These are phyloP conservation scores for Maudiozyma barnettii DNA, from an alignment of 805 yeast species.

Conservation along the genomic window DNA sequence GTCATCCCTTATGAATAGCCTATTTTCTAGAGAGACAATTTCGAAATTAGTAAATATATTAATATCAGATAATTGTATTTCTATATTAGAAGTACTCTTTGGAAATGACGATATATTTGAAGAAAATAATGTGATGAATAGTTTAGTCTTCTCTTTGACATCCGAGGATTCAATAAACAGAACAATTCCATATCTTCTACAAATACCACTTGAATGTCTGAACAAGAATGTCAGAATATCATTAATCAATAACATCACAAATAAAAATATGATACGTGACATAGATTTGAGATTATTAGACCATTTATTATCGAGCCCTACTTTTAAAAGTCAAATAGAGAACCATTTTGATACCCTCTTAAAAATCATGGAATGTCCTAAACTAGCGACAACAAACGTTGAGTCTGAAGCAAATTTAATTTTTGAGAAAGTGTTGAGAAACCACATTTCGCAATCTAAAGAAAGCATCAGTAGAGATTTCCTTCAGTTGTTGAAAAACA, in stretches of 20 bases:
- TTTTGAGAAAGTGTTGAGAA: constrained; percentile 32
- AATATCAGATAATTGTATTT: constrained; percentile 16
- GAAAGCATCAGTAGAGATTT: constrained; percentile 19
- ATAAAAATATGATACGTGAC: constrained; percentile 3
- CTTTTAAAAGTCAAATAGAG: constrained; percentile 47
- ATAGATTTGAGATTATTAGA: constrained; percentile 21
- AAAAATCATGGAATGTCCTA: background rate
- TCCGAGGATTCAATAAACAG: constrained; percentile 4
- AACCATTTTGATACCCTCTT: constrained; percentile 26
- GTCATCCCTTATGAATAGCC: constrained; percentile 38
- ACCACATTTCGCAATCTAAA: constrained; percentile 34
- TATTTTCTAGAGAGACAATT: constrained; percentile 28
- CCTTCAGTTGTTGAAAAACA: constrained; percentile 2
- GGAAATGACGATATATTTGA: constrained; percentile 39
- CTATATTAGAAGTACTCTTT: constrained; percentile 21
- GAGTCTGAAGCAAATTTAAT: constrained; percentile 12
- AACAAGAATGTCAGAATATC: constrained; percentile 29
- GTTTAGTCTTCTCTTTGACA: constrained; percentile 20
- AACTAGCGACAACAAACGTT: background rate
- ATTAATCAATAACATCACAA: constrained; percentile 18
- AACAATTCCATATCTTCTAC: constrained; percentile 6
- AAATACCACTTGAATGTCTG: constrained; percentile 44
- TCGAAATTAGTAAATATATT: constrained; percentile 24
- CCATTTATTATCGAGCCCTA: constrained; percentile 41
- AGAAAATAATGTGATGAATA: constrained; percentile 33